Base-by-base conservation (phyloP, 106 monocot species). In the Narthecium ossifragum region DNA sequence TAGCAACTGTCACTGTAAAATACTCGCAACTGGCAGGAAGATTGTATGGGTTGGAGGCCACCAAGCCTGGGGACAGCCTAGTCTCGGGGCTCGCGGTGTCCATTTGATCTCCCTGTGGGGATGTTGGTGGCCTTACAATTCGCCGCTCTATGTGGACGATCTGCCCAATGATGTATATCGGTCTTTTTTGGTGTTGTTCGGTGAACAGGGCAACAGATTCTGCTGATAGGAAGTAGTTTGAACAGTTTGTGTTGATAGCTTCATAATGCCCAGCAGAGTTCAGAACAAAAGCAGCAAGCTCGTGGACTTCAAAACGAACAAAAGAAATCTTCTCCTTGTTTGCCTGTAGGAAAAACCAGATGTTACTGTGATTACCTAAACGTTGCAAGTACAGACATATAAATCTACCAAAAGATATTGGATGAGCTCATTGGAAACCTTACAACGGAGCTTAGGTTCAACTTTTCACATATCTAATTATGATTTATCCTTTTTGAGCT, bases 301-400 rank as follows among this genome's bases (percentile, higher is more conserved):
- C 90, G 17, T 87, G 86, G 22, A 98, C 84, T 67, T 98, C 90
- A 46, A 98, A 65, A 20, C 58, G 77, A 15, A 81, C 76, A 33
- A 90, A 81, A 17, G 96, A 87, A 64, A 98, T 84, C 71, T 84
- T 98, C 25, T 98, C 90, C 73, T 90, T 98, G 73, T 65, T 90
- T 55, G 71, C 86, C 96, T 98, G 76, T 59, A 22, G 24, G 40
- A 31, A 41, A n/a, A 62, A 18, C 18, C 23, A 25, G 20, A 49
- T 20, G 22, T 49, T 23, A 49, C 12, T 11, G 18, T 43, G 1
- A 43, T 17, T 2, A 43, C 18, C 10, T 15, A 1, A 13, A 4
- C 11, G 14, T 6, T 18, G 11, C 43, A 43, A n/a, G n/a, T n/a
- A n/a, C n/a, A n/a, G n/a, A n/a, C n/a, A n/a, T n/a, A n/a, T n/a